These are phyloP conservation scores for Leishmania martiniquensis DNA, from an alignment of 208 protist species.

Conservation along the genomic window DNA sequence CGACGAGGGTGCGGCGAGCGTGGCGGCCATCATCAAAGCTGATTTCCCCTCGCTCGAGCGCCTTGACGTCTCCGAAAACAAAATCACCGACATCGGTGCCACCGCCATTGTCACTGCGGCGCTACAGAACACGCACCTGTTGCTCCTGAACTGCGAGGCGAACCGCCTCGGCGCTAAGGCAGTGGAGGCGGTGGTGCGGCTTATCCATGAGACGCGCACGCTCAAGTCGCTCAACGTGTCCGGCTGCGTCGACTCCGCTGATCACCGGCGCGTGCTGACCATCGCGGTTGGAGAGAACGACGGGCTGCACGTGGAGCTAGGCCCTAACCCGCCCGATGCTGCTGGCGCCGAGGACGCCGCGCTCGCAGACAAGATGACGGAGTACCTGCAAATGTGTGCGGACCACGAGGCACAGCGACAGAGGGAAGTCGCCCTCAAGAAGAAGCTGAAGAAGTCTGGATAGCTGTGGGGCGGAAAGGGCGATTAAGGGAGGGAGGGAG, in stretches of 20 bases:
- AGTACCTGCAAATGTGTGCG: constrained; percentile 75
- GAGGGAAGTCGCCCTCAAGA: constrained; percentile 30
- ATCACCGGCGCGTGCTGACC: constrained; percentile 60
- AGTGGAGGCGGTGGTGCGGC: constrained; percentile 43
- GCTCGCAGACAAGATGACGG: constrained; percentile 48
- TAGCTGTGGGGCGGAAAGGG: constrained; percentile 5
- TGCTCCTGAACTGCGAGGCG: constrained; percentile 49
- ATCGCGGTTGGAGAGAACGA: constrained; percentile 66
- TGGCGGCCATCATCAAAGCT: constrained; percentile 65
- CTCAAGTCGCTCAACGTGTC: constrained; percentile 82
- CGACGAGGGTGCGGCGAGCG: constrained; percentile 74
- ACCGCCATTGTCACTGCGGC: constrained; percentile 56
- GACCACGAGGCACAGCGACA: constrained; percentile 65
- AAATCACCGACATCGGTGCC: constrained; percentile 67
- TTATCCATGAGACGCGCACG: constrained; percentile 60
- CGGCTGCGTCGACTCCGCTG: constrained; percentile 52
- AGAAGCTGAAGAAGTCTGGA: constrained; percentile 30
- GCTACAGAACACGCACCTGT: constrained; percentile 61
- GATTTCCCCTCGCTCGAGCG: constrained; percentile 60
- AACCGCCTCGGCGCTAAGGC: constrained; percentile 74
- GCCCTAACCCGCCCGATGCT: constrained; percentile 43
- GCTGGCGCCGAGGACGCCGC: constrained; percentile 12
- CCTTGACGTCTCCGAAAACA: constrained; percentile 71
- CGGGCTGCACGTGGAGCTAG: constrained; percentile 77
- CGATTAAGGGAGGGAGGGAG: background rate